Percentiles rank a stretch among this genome's conserved stretches.
These are phyloP conservation scores for Infundibulicybe gibba DNA, from an alignment of 768 basidiomycete genomes.

Conservation along the genomic window DNA sequence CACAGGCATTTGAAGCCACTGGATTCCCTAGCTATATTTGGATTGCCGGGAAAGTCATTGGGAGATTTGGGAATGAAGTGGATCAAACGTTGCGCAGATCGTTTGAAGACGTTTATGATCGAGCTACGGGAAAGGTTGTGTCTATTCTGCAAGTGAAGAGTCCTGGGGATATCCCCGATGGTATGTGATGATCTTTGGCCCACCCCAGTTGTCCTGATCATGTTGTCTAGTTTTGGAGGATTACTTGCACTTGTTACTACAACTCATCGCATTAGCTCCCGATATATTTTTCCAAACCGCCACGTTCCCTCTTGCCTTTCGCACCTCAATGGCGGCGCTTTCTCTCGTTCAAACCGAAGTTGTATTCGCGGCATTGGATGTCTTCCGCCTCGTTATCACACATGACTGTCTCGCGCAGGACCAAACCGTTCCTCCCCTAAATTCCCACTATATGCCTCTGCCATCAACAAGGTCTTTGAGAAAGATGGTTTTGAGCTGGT, in stretches of 20 bases:
- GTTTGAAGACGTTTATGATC: constrained; percentile 68
- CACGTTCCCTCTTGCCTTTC: constrained; percentile 75
- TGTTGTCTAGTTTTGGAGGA: constrained; percentile 80
- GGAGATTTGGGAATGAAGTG: constrained; percentile 68
- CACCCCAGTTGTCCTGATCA: not conserved
- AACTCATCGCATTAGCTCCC: constrained; percentile 64
- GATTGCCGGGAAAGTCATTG: constrained; percentile 88
- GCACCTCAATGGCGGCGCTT: constrained; percentile 71
- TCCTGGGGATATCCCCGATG: constrained; percentile 80
- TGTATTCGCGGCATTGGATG: constrained; percentile 77
- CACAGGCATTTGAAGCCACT: constrained; percentile 71
- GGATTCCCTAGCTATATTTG: constrained; percentile 88
- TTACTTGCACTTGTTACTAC: constrained; percentile 79
- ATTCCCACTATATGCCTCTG: constrained; percentile 55
- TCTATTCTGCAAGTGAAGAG: constrained; percentile 62
- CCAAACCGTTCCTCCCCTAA: constrained; percentile 47
- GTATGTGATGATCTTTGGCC: constrained; percentile 42
- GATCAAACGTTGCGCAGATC: constrained; percentile 51
- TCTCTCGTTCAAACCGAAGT: constrained; percentile 82
- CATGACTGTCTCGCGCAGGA: constrained; percentile 65
- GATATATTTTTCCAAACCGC: constrained; percentile 77
- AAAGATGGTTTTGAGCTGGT: constrained; percentile 74
- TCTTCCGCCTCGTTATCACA: constrained; percentile 70
- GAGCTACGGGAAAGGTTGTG: constrained; percentile 68
- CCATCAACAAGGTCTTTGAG: constrained; percentile 58